Evolutionary conservation across 2,329 filamentous ascomycete genomes (phyloP).

Genomic region (Waltergamsia citrina): DNA sequence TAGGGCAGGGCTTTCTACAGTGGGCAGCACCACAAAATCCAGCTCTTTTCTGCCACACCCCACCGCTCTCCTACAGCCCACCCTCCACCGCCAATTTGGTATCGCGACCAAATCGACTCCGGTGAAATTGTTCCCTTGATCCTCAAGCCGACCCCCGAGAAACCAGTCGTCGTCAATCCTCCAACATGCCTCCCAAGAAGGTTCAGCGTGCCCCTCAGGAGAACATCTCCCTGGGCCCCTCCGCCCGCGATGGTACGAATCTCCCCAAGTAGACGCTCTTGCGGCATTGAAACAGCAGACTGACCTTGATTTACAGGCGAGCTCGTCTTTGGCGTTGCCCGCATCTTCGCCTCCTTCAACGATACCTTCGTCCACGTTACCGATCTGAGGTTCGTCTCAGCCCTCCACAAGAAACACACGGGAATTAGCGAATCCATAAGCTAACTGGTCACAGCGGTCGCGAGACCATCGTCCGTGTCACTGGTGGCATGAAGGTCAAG

Average conservation of each 20-base stretch:
- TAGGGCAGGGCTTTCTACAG: slow-evolving; percentile 23
- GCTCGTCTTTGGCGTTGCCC: slow-evolving; percentile 95
- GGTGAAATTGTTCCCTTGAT: slow-evolving; percentile 1
- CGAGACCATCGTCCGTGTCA: slow-evolving; percentile 99
- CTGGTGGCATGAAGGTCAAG: slow-evolving; percentile 99
- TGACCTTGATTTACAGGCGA: slow-evolving; percentile 54
- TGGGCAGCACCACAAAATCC: slow-evolving; percentile 1
- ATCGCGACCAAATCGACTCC: slow-evolving; percentile 12
- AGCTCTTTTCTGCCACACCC: slow-evolving; percentile 21
- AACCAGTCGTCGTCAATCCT: slow-evolving; percentile 21
- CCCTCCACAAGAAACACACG: too few species aligned
- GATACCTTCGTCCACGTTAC: slow-evolving; percentile 97
- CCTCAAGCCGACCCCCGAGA: slow-evolving; percentile 4
- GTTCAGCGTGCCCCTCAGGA: slow-evolving; percentile 75
- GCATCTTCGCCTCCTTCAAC: slow-evolving; percentile 92
- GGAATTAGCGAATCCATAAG: too few species aligned
- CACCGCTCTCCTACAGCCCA: slow-evolving; percentile 20
- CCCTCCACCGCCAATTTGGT: slow-evolving; percentile 14
- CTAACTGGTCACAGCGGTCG: slow-evolving; percentile 72
- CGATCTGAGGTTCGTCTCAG: slow-evolving; percentile 75
- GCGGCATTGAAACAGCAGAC: too few species aligned
- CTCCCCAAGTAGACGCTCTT: too few species aligned
- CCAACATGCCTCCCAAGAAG: slow-evolving; percentile 92
- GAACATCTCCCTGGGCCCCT: slow-evolving; percentile 97
- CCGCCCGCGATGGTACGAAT: slow-evolving; percentile 79